phyloP scores from a whole-genome alignment of 768 basidiomycete species.

The Amanita pallidorosea region DNA sequence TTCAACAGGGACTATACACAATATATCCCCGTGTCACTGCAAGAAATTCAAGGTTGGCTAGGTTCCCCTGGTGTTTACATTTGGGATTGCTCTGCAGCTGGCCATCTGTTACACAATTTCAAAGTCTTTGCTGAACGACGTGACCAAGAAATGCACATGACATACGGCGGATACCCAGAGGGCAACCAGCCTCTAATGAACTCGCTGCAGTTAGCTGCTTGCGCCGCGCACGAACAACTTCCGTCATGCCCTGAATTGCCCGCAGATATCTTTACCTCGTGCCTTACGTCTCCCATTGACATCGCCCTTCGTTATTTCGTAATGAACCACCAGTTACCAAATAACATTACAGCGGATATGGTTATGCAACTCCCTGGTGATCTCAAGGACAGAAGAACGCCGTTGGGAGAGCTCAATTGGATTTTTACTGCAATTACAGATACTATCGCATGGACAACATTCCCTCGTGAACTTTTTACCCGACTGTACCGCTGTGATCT shows the following conservation, averaged over 20 bases:
- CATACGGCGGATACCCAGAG: constrained; percentile 48
- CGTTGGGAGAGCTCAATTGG: constrained; percentile 98
- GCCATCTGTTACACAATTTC: constrained; percentile 86
- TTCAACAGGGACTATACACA: constrained; percentile 97
- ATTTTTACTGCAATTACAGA: constrained; percentile 99
- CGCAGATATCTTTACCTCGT: constrained; percentile 95
- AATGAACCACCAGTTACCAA: constrained; percentile 80
- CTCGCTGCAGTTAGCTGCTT: constrained; percentile 92
- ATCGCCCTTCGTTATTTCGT: constrained; percentile 92
- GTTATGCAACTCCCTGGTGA: constrained; percentile 94
- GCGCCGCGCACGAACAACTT: constrained; percentile 80
- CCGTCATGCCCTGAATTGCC: constrained; percentile 96
- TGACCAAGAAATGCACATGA: constrained; percentile 52
- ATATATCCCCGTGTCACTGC: constrained; percentile 93
- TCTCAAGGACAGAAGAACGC: constrained; percentile 91
- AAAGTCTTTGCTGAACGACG: constrained; percentile 67
- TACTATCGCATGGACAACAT: constrained; percentile 98
- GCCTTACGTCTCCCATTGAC: constrained; percentile 96
- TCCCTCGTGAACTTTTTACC: constrained; percentile 88
- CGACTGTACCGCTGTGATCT: constrained; percentile 92
- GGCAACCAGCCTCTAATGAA: constrained; percentile 68
- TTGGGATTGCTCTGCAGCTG: constrained; percentile 99
- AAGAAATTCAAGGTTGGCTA: constrained; percentile 89
- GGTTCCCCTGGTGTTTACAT: constrained; percentile 95
- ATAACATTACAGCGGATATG: constrained; percentile 77